phyloP scores from a whole-genome alignment of 352 stramenopile genomes.

The Globisporangium perplexum region DNA sequence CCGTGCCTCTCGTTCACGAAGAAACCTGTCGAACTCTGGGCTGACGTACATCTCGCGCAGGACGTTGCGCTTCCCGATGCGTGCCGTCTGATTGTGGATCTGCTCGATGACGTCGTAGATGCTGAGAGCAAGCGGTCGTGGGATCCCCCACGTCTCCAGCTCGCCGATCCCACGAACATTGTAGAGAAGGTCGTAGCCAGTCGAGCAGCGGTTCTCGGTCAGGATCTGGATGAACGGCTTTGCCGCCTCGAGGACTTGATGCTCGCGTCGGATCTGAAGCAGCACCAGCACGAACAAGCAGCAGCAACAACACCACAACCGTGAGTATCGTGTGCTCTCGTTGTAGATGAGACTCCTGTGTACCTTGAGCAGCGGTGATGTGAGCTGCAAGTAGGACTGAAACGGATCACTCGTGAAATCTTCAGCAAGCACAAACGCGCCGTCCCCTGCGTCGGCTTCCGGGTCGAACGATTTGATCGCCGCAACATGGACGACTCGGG shows the following conservation, averaged over 20 bases:
- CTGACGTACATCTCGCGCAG: constrained; percentile 35
- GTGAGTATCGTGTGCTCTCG: neutral
- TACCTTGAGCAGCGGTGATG: constrained; percentile 43
- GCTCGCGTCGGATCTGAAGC: constrained; percentile 45
- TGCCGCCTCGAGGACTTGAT: constrained; percentile 34
- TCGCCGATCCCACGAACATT: constrained; percentile 40
- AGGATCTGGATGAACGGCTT: constrained; percentile 31
- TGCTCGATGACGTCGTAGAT: constrained; percentile 55
- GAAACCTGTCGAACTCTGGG: constrained; percentile 33
- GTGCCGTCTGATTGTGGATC: constrained; percentile 32
- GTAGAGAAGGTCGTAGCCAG: constrained; percentile 49
- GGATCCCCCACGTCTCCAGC: constrained; percentile 49
- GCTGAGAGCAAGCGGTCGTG: constrained; percentile 30
- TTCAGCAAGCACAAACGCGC: constrained; percentile 30
- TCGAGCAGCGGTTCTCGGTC: constrained; percentile 41
- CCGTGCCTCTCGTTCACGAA: constrained; percentile 13
- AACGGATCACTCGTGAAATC: constrained; percentile 31
- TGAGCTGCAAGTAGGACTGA: constrained; percentile 26
- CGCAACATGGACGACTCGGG: constrained; percentile 37
- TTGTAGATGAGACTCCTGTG: too few relatives aligned
- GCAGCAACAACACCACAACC: too few relatives aligned
- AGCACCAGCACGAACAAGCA: neutral
- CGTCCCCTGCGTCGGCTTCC: constrained; percentile 18
- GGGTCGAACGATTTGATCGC: constrained; percentile 46
- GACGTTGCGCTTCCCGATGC: constrained; percentile 36